These are phyloP conservation scores for Rhizopogon vinicolor DNA, from an alignment of 768 basidiomycete species.

Conservation along the genomic window DNA sequence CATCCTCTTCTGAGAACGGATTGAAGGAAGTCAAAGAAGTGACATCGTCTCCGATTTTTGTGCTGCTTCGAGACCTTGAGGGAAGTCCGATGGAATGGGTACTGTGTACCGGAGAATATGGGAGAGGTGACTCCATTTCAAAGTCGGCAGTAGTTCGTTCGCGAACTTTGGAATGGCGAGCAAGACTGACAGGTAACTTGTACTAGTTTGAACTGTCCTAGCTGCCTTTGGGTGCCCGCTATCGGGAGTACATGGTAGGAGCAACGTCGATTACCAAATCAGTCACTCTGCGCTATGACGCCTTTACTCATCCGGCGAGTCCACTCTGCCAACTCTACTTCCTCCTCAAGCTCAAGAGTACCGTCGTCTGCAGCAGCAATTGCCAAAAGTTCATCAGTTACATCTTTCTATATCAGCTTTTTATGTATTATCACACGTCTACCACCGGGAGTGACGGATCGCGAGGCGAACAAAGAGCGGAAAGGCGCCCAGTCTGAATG, in stretches of 20 bases:
- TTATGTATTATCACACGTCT: background rate
- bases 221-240: background rate
- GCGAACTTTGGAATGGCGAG: background rate
- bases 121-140: constrained; percentile 30
- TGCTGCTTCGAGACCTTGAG: constrained; percentile 60
- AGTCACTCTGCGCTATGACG: background rate
- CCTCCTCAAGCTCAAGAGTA: background rate
- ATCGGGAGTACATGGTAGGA: background rate
- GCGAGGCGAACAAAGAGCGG: constrained; percentile 47
- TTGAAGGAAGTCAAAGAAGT: constrained; percentile 82
- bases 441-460: too few relatives aligned
- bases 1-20: constrained; percentile 90
- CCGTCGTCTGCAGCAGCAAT: too few relatives aligned
- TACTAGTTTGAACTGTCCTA: too few relatives aligned
- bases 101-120: constrained; percentile 24
- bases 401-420: background rate
- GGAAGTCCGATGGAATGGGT: constrained; percentile 33
- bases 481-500: constrained; percentile 79
- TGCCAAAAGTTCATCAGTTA: too few relatives aligned
- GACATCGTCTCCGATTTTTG: constrained; percentile 55
- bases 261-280: background rate
- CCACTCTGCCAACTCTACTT: background rate
- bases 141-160: too few relatives aligned
- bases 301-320: background rate
- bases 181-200: too few relatives aligned